These are phyloP conservation scores for Neophaeococcomyces mojaviensis DNA, from an alignment of 2,329 filamentous ascomycete genomes.

Conservation along the genomic window DNA sequence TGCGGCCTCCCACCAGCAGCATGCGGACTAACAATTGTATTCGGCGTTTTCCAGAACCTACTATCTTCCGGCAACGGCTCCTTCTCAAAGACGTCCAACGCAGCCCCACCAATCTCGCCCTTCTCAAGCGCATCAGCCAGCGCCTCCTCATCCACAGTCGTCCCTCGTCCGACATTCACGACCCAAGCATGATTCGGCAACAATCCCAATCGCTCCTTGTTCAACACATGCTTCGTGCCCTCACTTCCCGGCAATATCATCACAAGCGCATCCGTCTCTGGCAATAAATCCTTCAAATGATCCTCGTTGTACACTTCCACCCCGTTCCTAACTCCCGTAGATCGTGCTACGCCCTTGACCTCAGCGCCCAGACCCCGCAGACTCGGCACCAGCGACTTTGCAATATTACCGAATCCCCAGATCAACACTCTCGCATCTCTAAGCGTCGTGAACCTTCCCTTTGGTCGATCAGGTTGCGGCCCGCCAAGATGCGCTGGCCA, in stretches of 20 bases:
- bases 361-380: constrained; percentile 49
- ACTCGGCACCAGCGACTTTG: constrained; percentile 51
- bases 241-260: constrained; percentile 58
- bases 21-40: constrained; percentile 17
- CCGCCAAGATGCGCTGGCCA: constrained; percentile 59
- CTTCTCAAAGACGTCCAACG: constrained; percentile 62
- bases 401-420: constrained; percentile 63
- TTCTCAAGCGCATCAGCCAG: constrained; percentile 21
- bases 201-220: constrained; percentile 44
- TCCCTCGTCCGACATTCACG: constrained; percentile 18
- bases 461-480: constrained; percentile 39
- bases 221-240: constrained; percentile 49
- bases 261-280: constrained; percentile 56
- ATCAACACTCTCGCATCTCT: constrained; percentile 51
- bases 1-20: constrained; percentile 43
- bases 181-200: constrained; percentile 45
- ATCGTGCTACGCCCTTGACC: constrained; percentile 53
- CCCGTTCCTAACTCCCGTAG: constrained; percentile 50
- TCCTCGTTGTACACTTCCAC: constrained; percentile 52
- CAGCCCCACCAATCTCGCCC: constrained; percentile 57
- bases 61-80: constrained; percentile 60
- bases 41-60: constrained; percentile 33
- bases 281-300: constrained; percentile 45
- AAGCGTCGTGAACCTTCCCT: constrained; percentile 52
- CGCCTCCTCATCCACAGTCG: constrained; percentile 14